Conservation (phyloP, 2,329 filamentous ascomycete species). For the Calonectria leucothoes region DNA sequence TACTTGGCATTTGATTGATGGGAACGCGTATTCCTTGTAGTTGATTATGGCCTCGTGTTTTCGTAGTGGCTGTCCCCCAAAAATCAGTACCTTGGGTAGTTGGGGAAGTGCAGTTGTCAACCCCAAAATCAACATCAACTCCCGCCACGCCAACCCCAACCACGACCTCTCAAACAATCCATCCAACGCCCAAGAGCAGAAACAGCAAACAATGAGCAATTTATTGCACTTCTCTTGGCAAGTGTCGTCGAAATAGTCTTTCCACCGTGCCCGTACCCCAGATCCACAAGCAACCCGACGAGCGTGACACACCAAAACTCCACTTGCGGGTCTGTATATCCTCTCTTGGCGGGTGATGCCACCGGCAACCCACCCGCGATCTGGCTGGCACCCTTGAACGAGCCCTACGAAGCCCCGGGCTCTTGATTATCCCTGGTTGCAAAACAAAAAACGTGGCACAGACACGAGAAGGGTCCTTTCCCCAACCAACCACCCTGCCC, state of each 20-base stretch:
- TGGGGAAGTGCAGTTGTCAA: background rate
- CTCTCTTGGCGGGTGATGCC: background rate
- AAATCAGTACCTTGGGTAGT: too few species aligned
- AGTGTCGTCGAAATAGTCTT: constrained; percentile 7
- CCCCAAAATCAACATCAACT: background rate
- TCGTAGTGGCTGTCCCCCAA: background rate
- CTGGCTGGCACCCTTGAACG: background rate
- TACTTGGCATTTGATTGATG: background rate
- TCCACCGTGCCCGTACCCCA: background rate
- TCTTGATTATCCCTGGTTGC: background rate
- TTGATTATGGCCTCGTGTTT: too few species aligned
- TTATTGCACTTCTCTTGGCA: background rate
- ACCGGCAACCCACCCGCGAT: background rate
- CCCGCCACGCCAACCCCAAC: background rate
- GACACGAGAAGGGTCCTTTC: background rate
- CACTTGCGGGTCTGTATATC: background rate
- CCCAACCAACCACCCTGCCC: too few species aligned
- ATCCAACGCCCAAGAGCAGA: background rate
- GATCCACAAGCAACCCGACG: constrained; percentile 7
- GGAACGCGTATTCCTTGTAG: too few species aligned
- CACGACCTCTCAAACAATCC: background rate
- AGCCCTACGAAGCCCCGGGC: background rate
- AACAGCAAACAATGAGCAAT: background rate
- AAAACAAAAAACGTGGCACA: background rate
- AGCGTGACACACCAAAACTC: constrained; percentile 15